Evolutionary conservation across 2,329 filamentous ascomycete species (phyloP).

Genomic region (Colletotrichum sp.): DNA sequence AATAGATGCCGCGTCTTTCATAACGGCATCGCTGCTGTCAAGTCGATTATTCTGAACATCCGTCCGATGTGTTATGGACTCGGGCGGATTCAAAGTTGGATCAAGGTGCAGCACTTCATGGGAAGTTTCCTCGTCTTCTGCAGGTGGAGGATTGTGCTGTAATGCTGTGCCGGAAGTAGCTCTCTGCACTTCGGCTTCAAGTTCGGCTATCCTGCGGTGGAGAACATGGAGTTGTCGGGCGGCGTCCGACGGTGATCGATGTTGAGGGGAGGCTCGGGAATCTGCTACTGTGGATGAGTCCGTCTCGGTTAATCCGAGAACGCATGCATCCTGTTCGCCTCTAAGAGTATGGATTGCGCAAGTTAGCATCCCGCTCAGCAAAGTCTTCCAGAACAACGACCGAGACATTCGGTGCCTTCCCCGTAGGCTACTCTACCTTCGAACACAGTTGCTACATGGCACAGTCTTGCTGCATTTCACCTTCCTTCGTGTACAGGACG

Average conservation of each 20-base stretch:
- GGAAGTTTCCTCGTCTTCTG: not conserved
- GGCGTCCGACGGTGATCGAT: not conserved
- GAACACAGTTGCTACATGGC: slow-evolving; percentile 28
- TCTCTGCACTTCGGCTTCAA: not conserved
- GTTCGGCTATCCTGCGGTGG: not conserved
- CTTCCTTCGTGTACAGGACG: slow-evolving; percentile 26
- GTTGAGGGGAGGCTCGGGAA: not conserved
- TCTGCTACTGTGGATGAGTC: not conserved
- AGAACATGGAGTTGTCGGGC: not conserved
- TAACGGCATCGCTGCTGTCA: slow-evolving; percentile 27
- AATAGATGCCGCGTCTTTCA: slow-evolving; percentile 47
- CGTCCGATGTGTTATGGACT: not conserved
- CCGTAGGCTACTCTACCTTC: slow-evolving; percentile 9
- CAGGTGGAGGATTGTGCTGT: not conserved
- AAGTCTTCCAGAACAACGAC: not conserved
- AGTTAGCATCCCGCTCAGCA: not conserved
- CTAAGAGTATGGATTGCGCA: not conserved
- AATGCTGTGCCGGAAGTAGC: not conserved
- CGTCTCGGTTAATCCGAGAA: not conserved
- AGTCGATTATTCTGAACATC: not conserved
- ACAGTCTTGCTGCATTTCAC: slow-evolving; percentile 28
- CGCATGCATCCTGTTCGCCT: not conserved
- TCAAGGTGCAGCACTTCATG: not conserved
- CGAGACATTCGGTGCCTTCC: not conserved
- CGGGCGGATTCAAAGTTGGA: not conserved